A percentile compares a stretch with the other conserved stretches of the same genome.
Evolutionary conservation across 2,329 filamentous ascomycete genomes (phyloP).

Genomic region (Fusarium beomiforme): DNA sequence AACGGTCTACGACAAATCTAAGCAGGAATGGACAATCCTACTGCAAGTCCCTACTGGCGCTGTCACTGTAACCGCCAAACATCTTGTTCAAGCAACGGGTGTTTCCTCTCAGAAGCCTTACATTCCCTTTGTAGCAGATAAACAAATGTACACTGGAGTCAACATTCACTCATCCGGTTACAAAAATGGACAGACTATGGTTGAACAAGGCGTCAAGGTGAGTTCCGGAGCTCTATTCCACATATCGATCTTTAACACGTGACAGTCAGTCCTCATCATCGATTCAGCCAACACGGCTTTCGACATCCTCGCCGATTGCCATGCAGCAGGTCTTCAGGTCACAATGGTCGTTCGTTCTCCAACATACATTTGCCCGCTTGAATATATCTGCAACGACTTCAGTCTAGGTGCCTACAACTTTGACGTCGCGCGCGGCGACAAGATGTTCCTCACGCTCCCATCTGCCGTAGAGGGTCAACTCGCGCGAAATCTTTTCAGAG

Average conservation of each 20-base stretch:
- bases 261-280: conserved; percentile 17
- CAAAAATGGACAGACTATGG: not conserved
- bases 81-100: conserved; percentile 26
- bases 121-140: not conserved
- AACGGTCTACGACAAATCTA: not conserved
- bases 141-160: conserved; percentile 8
- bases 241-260: not conserved
- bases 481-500: not conserved
- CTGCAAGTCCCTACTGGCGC: not conserved
- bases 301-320: conserved; percentile 23
- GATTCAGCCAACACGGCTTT: conserved; percentile 33
- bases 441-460: conserved; percentile 14
- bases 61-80: not conserved
- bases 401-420: conserved; percentile 15
- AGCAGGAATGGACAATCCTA: conserved; percentile 1
- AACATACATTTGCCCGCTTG: conserved; percentile 26
- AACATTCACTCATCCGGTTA: conserved; percentile 19
- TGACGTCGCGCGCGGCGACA: conserved; percentile 8
- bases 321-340: not conserved
- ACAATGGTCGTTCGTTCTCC: conserved; percentile 24
- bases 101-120: conserved; percentile 25
- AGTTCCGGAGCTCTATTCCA: fast-evolving
- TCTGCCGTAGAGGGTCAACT: conserved; percentile 6
- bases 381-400: conserved; percentile 10
- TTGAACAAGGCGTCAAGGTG: conserved; percentile 12